Base-by-base conservation (phyloP, 139 green algal species). In the Closterium sp. region DNA sequence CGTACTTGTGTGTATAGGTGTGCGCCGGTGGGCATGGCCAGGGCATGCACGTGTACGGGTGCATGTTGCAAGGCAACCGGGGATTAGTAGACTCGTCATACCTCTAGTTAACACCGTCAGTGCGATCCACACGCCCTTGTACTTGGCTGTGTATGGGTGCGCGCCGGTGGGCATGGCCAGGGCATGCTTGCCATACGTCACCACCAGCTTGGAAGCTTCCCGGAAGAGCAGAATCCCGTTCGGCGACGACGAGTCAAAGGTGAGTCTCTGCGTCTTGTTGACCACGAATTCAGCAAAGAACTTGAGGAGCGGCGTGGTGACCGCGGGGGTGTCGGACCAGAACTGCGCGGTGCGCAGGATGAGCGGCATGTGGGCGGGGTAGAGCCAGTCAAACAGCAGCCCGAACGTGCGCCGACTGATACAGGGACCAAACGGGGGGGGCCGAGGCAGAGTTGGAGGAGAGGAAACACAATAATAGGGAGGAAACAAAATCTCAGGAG, bases 101-200 rank as follows among this genome's bases (percentile, higher is more conserved):
- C n/a, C 45, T 70, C 45, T 70, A 22, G 45, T 13, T 1, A 96
- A 89, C 9, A 98, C 97, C n/a, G 95, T 95, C 34, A 99, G 93
- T 94, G 96, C 97, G 0, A 99, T 93, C 97, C 97, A 99, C 84
- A 98, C 98, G 88, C 98, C 98, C 96, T 99, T 99, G 96, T 98
- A 99, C 92, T 96, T 94, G 73, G 95, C 88, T 11, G 91, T 91
- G 91, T 98, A 99, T 1, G 94, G 91, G 90, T 98, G 96, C 4
- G 87, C 38, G 11, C 27, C 85, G 32, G 27, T 11, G 22, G 34
- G 86, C 87, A 95, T 88, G 31, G 50, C 21, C 89, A 99, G 93
- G 70, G 96, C 95, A 27, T 95, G 92, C 70, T 86, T 96, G 22
- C 97, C 98, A 92, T 98, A 99, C 0, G 95, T 96, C 0, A 97